phyloP scores from a whole-genome alignment of 768 basidiomycete species.

The Mycena sanguinolenta region DNA sequence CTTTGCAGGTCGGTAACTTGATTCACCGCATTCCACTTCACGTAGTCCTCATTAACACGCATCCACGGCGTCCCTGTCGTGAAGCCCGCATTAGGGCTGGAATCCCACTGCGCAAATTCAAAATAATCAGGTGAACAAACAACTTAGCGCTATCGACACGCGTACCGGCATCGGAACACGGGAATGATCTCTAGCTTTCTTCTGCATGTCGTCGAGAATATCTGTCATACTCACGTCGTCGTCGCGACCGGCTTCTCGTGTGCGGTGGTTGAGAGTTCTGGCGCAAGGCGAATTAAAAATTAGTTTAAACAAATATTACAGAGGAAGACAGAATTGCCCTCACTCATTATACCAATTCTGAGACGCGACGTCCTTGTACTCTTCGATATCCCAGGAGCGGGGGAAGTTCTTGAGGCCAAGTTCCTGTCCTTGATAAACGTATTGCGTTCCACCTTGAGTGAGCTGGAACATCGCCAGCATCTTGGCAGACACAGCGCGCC shows the following conservation, averaged over 20 bases:
- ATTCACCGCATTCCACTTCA: constrained; percentile 64
- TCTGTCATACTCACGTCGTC: constrained; percentile 75
- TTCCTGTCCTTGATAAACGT: constrained; percentile 84
- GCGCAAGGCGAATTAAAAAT: constrained; percentile 59
- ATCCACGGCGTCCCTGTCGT: constrained; percentile 79
- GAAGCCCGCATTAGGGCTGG: constrained; percentile 70
- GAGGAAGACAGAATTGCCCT: constrained; percentile 67
- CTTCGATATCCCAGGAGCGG: constrained; percentile 73
- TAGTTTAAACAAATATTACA: not conserved
- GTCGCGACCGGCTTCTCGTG: constrained; percentile 46
- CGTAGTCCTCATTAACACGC: constrained; percentile 78
- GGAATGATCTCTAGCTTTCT: constrained; percentile 79
- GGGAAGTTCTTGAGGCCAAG: constrained; percentile 77
- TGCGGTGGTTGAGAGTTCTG: constrained; percentile 57
- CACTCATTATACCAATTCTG: constrained; percentile 71
- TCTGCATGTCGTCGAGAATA: constrained; percentile 66
- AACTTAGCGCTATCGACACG: constrained; percentile 54
- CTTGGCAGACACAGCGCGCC: constrained; percentile 73
- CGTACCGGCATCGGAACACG: constrained; percentile 78
- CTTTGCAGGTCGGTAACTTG: constrained; percentile 65
- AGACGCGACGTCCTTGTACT: constrained; percentile 79
- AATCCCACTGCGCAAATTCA: constrained; percentile 64
- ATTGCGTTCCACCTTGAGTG: constrained; percentile 75
- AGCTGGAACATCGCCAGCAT: constrained; percentile 73
- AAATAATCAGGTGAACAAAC: constrained; percentile 47